Evolutionary conservation across 768 basidiomycete genomes (phyloP).

Genomic region (Podaxis sp.): DNA sequence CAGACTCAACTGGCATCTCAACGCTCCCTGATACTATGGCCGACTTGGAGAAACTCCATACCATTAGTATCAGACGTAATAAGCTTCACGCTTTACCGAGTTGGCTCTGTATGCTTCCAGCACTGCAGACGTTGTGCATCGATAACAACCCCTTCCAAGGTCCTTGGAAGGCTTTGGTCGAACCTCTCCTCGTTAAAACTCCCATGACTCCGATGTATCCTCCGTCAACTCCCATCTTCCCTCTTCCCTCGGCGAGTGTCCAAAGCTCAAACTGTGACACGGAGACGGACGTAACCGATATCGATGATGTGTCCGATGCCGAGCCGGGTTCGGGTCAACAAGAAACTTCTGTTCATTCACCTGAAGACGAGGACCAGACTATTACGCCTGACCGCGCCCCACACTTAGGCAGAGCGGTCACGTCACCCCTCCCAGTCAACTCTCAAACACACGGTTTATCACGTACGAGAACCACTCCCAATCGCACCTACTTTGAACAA

Average conservation of each 20-base stretch:
- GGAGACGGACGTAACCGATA: slow-evolving; percentile 43
- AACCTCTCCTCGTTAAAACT: slow-evolving; percentile 68
- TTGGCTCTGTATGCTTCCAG: slow-evolving; percentile 88
- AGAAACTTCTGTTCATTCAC: slow-evolving; percentile 24
- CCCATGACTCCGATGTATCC: slow-evolving; percentile 61
- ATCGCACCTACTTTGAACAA: slow-evolving; percentile 47
- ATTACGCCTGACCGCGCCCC: slow-evolving; percentile 62
- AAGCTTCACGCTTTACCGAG: slow-evolving; percentile 85
- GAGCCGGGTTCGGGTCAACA: slow-evolving; percentile 38
- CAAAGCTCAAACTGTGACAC: slow-evolving; percentile 33
- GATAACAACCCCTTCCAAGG: slow-evolving; percentile 96
- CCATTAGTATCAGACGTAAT: slow-evolving; percentile 85
- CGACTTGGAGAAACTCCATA: slow-evolving; percentile 77
- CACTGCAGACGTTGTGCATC: slow-evolving; percentile 83
- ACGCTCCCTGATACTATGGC: slow-evolving; percentile 73
- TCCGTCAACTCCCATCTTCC: slow-evolving; percentile 59
- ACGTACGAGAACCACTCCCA: slow-evolving; percentile 74
- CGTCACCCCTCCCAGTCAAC: slow-evolving; percentile 38
- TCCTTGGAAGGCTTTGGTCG: slow-evolving; percentile 87
- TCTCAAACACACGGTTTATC: slow-evolving; percentile 42
- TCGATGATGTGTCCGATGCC: slow-evolving; percentile 57
- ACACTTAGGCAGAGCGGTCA: slow-evolving; percentile 45
- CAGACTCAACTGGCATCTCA: slow-evolving; percentile 83
- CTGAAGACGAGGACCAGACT: slow-evolving; percentile 72
- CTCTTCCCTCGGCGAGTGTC: slow-evolving; percentile 43